These are phyloP conservation scores for Starmerella stellata DNA, from an alignment of 805 yeast species.

Conservation along the genomic window DNA sequence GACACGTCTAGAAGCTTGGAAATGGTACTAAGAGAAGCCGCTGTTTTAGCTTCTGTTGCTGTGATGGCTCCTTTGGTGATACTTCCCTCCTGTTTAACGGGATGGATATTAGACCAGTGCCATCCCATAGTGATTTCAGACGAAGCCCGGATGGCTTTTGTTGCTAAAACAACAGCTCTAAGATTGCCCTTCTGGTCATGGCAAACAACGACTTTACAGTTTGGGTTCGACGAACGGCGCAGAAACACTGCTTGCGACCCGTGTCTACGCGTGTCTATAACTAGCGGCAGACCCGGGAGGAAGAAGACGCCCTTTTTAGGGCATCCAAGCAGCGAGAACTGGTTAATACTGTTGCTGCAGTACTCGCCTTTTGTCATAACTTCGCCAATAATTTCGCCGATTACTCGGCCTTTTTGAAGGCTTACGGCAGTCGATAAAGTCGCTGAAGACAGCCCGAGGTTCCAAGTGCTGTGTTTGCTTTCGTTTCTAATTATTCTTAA, in stretches of 20 bases:
- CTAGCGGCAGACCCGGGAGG: conserved; percentile 39
- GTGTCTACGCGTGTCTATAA: conserved; percentile 56
- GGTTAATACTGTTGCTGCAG: conserved; percentile 48
- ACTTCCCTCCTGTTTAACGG: conserved; percentile 35
- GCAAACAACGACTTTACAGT: conserved; percentile 42
- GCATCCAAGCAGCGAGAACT: conserved; percentile 57
- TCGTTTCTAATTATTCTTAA: neutral
- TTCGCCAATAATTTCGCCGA: conserved; percentile 57
- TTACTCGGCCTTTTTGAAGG: conserved; percentile 27
- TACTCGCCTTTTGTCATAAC: conserved; percentile 49
- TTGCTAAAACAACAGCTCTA: conserved; percentile 40
- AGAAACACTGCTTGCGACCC: conserved; percentile 65
- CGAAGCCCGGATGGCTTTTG: conserved; percentile 38
- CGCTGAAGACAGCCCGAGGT: conserved; percentile 5
- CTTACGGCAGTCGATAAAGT: conserved; percentile 44
- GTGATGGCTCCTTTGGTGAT: no score
- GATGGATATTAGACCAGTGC: conserved; percentile 77
- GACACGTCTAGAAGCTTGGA: conserved; percentile 9
- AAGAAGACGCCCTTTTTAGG: conserved; percentile 42
- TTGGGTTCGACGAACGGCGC: conserved; percentile 60
- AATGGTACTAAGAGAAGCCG: neutral
- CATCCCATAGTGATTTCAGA: conserved; percentile 63
- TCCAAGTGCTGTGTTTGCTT: conserved; percentile 1
- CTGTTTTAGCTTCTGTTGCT: neutral
- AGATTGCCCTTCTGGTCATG: conserved; percentile 24